Base-by-base conservation (phyloP, 768 basidiomycete genomes). In the Hemileccinum impolitum region DNA sequence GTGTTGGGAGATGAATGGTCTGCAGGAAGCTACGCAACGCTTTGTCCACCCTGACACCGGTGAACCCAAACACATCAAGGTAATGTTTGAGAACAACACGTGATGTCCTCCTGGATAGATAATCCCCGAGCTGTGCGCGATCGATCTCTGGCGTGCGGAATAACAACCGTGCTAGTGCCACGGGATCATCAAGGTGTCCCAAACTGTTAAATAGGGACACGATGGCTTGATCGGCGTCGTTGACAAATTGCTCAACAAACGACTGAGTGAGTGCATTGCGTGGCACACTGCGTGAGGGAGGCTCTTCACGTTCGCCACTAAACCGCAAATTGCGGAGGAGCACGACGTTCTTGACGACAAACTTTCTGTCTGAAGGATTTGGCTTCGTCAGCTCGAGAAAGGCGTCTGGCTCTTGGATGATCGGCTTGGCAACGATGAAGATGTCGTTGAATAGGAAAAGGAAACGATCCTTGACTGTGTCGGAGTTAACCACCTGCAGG, bases 371-470 rank as follows among this genome's bases (percentile, higher is more conserved):
- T 17, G 75, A 66, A 3, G 73, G 72, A 47, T 75, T 70, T 19
- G 81, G 80, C 48, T 81, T 80, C 48, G 77, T 69, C 44, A 71
- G 64, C 58, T 86, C 85, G 40, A 82, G 68, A 30, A 83, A 73
- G 31, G 73, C 71, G 54, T 89, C 86, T 43, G 80, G 77, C 38
- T 87, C 84, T 32, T 81, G 78, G 46, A 83, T 72, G 51, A 94
- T 75, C 12, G 94, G 94, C 67, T 98, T 98, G 35, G 94, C 87
- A 56, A 98, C 81, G 66, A 98, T 79, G 47, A 98, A 80, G 45
- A 98, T 80, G 66, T 99, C 96, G 66, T 75, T 92, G 78, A 99
- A 99, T n/a, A 98, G 78, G 74, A 98, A 94, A 10, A 98, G 79
- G 72, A 92, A 91, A 11, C 96, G 85, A 62, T 97, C 94, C 68